These are phyloP conservation scores for Aechmea fasciata DNA, from an alignment of 176 grass and related monocot genomes.

Conservation along the genomic window DNA sequence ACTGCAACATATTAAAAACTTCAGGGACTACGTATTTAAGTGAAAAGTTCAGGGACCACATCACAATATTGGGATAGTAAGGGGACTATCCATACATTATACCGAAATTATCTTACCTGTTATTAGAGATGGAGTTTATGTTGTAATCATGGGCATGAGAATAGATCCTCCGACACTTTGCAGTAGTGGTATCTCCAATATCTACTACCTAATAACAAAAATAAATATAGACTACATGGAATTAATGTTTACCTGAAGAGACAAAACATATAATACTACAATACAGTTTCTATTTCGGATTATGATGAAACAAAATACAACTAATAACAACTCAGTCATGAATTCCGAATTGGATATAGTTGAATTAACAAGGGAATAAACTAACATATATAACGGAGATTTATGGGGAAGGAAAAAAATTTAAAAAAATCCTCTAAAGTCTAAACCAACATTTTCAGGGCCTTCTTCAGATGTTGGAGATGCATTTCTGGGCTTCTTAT, in stretches of 20 bases:
- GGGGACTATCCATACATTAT: not conserved
- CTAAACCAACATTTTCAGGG: slow-evolving; percentile 3
- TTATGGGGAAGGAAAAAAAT: not conserved
- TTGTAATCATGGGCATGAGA: slow-evolving; percentile 32
- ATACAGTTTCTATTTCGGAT: not conserved
- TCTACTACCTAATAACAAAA: slow-evolving; percentile 7
- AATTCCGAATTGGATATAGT: not conserved
- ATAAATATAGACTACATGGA: not conserved
- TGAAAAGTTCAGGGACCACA: no score
- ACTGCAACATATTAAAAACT: no score
- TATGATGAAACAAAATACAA: no score
- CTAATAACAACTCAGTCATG: not conserved
- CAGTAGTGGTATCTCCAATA: slow-evolving; percentile 17
- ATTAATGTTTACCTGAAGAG: not conserved
- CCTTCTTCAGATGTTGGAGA: slow-evolving; percentile 8
- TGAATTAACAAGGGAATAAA: not conserved
- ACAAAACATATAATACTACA: not conserved
- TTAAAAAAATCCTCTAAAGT: not conserved
- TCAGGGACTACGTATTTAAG: no score
- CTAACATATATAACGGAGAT: not conserved
- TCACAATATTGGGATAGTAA: not conserved
- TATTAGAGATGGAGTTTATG: slow-evolving; percentile 43
- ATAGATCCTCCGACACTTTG: slow-evolving; percentile 37
- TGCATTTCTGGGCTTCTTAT: slow-evolving; percentile 8
- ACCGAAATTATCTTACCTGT: slow-evolving; percentile 19